These are phyloP conservation scores for Plasmodium malariae DNA, from an alignment of 169 alveolate species.

Conservation along the genomic window DNA sequence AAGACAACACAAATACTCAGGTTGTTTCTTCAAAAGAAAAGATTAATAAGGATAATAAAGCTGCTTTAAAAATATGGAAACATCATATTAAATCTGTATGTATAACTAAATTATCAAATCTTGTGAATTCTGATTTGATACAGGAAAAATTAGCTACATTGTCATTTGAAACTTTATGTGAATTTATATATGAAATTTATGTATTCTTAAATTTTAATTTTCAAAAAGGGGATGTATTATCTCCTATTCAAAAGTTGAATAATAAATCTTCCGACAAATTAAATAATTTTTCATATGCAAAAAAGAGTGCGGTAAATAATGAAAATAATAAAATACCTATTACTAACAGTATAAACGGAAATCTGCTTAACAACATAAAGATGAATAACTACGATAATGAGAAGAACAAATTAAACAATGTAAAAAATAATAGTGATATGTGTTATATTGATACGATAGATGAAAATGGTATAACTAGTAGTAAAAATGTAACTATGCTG, in stretches of 20 bases:
- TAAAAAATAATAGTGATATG: too few relatives aligned
- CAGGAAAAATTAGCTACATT: slow-evolving; percentile 31
- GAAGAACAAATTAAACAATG: too few relatives aligned
- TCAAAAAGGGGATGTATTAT: slow-evolving; percentile 12
- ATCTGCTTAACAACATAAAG: too few relatives aligned
- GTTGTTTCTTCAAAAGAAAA: slow-evolving; percentile 79
- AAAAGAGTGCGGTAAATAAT: neutral
- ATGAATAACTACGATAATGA: too few relatives aligned
- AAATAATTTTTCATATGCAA: too few relatives aligned
- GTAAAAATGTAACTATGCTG: too few relatives aligned
- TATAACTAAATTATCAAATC: slow-evolving; percentile 70
- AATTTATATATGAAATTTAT: slow-evolving; percentile 66
- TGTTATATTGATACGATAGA: too few relatives aligned
- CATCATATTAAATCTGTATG: slow-evolving; percentile 78
- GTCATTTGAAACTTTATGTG: slow-evolving; percentile 67
- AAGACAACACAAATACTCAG: slow-evolving; percentile 76
- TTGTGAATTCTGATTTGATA: slow-evolving; percentile 15
- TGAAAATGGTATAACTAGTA: too few relatives aligned
- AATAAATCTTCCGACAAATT: too few relatives aligned
- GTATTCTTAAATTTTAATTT: slow-evolving; percentile 39
- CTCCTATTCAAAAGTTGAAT: too few relatives aligned
- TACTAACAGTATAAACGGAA: too few relatives aligned
- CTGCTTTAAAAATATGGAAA: slow-evolving; percentile 70
- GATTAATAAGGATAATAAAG: slow-evolving; percentile 69
- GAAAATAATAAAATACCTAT: neutral